Conservation (phyloP, 2,329 filamentous ascomycete species). For the Eutypella sp. region DNA sequence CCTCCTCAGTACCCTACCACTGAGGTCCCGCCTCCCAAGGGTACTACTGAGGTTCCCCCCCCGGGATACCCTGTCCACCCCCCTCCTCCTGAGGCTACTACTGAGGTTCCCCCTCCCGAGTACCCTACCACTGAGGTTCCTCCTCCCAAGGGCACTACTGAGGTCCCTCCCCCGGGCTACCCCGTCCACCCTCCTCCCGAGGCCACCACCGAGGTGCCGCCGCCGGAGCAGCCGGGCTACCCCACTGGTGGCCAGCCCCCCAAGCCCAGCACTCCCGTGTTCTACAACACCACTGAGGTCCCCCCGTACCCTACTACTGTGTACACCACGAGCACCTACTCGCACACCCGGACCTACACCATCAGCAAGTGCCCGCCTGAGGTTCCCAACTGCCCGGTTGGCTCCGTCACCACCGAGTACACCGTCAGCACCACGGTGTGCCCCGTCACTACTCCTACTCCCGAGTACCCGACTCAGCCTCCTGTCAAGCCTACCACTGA, state of each 20-base stretch:
- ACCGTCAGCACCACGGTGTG: constrained; percentile 1
- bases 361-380: background rate
- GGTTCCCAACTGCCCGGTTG: constrained; percentile 3
- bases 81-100: background rate
- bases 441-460: constrained; percentile 2
- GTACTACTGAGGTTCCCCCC: no score
- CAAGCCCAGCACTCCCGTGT: no score
- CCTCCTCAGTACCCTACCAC: no score
- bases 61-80: no score
- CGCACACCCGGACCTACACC: background rate
- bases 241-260: no score
- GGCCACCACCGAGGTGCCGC: background rate
- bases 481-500: background rate
- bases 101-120: background rate
- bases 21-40: no score
- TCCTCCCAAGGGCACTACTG: no score
- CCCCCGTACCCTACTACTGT: constrained; percentile 1
- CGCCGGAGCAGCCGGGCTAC: background rate
- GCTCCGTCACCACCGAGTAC: constrained; percentile 3
- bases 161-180: no score
- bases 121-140: no score
- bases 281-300: no score
- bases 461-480: background rate
- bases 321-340: constrained; percentile 6
- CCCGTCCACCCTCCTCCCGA: no score